Evolutionary conservation across 192 early-diverging fungal species (phyloP), one percentile per base, ranked within the genome.

Genomic region (Helicostylum pulchrum): DNA sequence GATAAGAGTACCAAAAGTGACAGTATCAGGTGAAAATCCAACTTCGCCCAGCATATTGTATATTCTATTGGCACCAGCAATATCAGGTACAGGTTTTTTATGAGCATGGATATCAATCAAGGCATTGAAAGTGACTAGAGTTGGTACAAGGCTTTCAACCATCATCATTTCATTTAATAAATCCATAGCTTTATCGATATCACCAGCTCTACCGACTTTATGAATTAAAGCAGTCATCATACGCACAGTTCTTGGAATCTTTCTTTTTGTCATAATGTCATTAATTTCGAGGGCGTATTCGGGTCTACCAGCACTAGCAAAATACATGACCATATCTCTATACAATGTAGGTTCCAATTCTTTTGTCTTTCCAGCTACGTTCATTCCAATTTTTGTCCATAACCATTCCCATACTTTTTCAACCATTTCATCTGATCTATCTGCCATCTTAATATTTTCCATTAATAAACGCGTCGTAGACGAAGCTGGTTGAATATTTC

Each of bases 401-500:
- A 74, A 53, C 71, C 75, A 80, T 15, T 58, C 48, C 74, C 74
- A 75, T 7, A 68, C 45, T 2, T 59, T n/a, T 20, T 66, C 69
- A 0, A 64, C 62, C 1, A 67, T 26, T 26, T 73, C 54, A 17
- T 34, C 44, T 43, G 63, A 14, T 14, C 48, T 23, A 1, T 57
- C 52, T 7, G 47, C 61, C 47, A 48, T 42, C 5, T 61, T 31
- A 8, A 80, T 61, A 31, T 71, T 67, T 10, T 50, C 47, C 12
- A 64, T 47, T 3, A 80, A 44, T n/a, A 72, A 32, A 1, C 23
- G 59, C 1, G 63, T 68, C 2, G 71, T 70, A 15, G 77, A 65
- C 19, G 70, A 59, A 58, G 88, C 78, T 8, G 91, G 88, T 53
- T 73, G 53, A 31, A 90, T 49, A 2, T 86, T 81, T 30, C 74